Evolutionary conservation across 176 grass and related monocot genomes (phyloP), one percentile per base, ranked within the genome.

Genomic region (Raddia distichophylla): DNA sequence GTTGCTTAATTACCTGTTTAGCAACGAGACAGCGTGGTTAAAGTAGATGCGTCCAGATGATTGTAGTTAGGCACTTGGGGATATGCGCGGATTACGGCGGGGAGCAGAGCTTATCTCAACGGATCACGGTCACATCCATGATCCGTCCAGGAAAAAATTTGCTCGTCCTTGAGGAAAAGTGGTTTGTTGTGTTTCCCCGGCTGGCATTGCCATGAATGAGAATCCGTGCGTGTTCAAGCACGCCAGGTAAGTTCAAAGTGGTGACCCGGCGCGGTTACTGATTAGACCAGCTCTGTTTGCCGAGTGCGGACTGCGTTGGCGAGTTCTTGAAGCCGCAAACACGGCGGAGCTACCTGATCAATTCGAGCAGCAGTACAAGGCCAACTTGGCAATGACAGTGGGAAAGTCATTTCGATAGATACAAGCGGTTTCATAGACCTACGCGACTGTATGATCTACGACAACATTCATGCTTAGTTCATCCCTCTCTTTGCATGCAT

Each of bases 161-260:
- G 37, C 2, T 69, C 53, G 54, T 52, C 46, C 46, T 1, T 19
- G 45, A 2, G 33, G 1, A 34, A 34, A 54, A 60, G 46, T 2
- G 46, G 32, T 85, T 7, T 4, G 62, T 12, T 69, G 22, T 40
- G 37, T 40, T 14, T 64, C 37, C 37, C 17, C 27, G 27, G 27
- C 27, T 27, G 8, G 4, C 16, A 16, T 12, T 10, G 20, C 16
- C 34, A 8, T 15, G 20, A 33, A 54, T 32, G 57, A 27, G 27
- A 27, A 73, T 51, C 43, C 70, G 5, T 75, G 69, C 82, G 82
- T 89, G 82, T 85, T 85, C 57, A 16, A 85, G 37, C 78, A 16
- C 71, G 56, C 71, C 87, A 89, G 82, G 87, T 7, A 89, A 89
- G 77, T 10, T 58, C 13, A 49, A 80, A 71, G 59, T 5, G 62